phyloP scores from a whole-genome alignment of 768 basidiomycete species.

The Pisolithus sp. region DNA sequence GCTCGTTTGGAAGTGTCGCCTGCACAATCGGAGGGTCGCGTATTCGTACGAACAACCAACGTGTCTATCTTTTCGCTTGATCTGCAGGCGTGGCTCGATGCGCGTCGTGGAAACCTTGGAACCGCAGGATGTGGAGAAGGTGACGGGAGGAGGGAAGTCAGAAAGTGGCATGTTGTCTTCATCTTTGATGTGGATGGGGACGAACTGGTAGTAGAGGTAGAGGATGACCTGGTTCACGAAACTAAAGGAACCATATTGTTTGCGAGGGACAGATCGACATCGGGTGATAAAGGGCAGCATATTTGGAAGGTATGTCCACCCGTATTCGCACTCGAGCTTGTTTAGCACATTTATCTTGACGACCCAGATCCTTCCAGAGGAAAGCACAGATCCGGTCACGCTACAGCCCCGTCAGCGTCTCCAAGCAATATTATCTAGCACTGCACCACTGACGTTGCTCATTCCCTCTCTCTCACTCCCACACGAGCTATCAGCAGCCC shows the following conservation, averaged over 20 bases:
- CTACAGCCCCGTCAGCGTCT: conserved; percentile 45
- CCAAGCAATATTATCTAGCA: conserved; percentile 56
- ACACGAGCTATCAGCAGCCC: conserved; percentile 47
- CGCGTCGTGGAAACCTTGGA: background rate
- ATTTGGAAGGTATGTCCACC: conserved; percentile 19
- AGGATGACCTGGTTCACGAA: background rate
- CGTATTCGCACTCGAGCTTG: background rate
- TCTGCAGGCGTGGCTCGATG: background rate
- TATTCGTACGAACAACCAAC: conserved; percentile 20
- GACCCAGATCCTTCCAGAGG: background rate
- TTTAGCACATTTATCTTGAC: background rate
- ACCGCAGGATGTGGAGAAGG: background rate
- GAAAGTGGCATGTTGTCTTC: background rate
- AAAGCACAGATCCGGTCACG: conserved; percentile 1
- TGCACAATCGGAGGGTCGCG: background rate
- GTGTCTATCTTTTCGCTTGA: conserved; percentile 20
- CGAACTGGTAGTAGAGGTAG: background rate
- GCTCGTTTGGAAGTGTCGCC: conserved; percentile 14
- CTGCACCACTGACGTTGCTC: conserved; percentile 51
- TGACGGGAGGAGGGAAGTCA: background rate
- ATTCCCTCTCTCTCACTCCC: conserved; percentile 32
- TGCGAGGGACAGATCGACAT: background rate
- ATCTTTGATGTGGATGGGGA: conserved; percentile 12
- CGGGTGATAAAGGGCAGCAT: background rate
- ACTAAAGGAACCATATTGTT: conserved; percentile 7